Evolutionary conservation across 164 flowering plant species (phyloP), one percentile per base, ranked within the genome.

Genomic region (Brasenia schreberi): DNA sequence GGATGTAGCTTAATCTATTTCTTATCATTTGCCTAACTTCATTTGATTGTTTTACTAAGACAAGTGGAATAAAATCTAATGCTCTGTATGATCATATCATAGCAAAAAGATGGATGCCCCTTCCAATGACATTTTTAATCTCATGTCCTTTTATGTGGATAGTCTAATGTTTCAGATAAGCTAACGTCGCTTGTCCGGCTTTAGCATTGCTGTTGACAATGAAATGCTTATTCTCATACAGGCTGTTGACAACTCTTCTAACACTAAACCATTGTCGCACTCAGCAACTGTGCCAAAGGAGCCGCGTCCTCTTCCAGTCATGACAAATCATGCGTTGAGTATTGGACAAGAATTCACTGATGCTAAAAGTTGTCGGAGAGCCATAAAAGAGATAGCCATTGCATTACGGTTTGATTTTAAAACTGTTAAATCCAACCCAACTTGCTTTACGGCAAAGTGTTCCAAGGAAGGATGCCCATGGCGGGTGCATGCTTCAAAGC

Each of bases 401-500:
- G 94, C 92, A 42, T 62, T 87, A 74, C 96, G 87, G 76, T 93
- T 93, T 79, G 96, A 90, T 75, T 86, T 93, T 68, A 87, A 97
- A 62, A 90, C 87, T 19, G 96, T 93, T 70, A 93, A 93, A 77
- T 90, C 96, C 14, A 97, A 93, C 74, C 82, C 97, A 45, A 89
- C 92, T 75, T 84, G 98, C 11, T 89, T 93, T 77, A 93, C 90
- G 68, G 98, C 98, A 64, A 90, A 86, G 71, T 93, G 98, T 74
- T 85, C 96, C 19, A 89, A 81, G 72, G 97, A 90, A 71, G 98
- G 97, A 45, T 93, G 98, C 72, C 97, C 98, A 5, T 93, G 97
- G 97, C 96, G 98, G 69, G 79, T 93, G 66, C 97, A 93, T 79
- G 96, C 84, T 19, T 94, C 98, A n/a, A 90, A 90, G 71, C 82